Percentiles rank a stretch among this genome's conserved stretches.
Evolutionary conservation across 805 yeast genomes (phyloP).

Genomic region (Candida germanica): DNA sequence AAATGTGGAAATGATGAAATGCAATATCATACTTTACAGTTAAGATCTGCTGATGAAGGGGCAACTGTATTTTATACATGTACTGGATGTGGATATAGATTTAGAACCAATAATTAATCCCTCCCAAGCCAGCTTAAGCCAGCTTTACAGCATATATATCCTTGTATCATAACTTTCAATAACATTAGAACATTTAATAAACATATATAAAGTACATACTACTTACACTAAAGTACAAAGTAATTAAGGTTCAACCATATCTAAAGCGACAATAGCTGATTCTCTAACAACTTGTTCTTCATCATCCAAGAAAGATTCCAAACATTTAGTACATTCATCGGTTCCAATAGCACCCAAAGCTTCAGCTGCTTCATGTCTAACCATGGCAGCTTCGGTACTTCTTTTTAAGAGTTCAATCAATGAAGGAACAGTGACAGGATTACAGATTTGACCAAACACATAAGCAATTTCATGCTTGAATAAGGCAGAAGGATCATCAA

Average conservation of each 20-base stretch:
- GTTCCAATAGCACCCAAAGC: conserved; percentile 97
- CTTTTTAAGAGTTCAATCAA: conserved; percentile 78
- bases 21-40: conserved; percentile 95
- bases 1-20: conserved; percentile 97
- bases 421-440: conserved; percentile 88
- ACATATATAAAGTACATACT: not conserved
- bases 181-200: conserved; percentile 1
- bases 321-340: conserved; percentile 88
- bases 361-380: conserved; percentile 99
- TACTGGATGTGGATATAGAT: conserved; percentile 86
- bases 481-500: conserved; percentile 85
- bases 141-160: no score
- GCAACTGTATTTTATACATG: conserved; percentile 98
- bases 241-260: conserved; percentile 54
- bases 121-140: no score
- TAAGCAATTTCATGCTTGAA: conserved; percentile 98
- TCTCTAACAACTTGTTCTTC: conserved; percentile 90
- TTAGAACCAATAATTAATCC: conserved; percentile 81
- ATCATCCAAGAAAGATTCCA: conserved; percentile 75
- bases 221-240: no score
- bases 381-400: conserved; percentile 91
- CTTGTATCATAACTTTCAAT: not conserved
- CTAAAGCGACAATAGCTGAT: conserved; percentile 94
- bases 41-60: conserved; percentile 99
- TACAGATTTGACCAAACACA: conserved; percentile 95